Conservation (phyloP, 768 basidiomycete genomes). For the Suillus occidentalis region DNA sequence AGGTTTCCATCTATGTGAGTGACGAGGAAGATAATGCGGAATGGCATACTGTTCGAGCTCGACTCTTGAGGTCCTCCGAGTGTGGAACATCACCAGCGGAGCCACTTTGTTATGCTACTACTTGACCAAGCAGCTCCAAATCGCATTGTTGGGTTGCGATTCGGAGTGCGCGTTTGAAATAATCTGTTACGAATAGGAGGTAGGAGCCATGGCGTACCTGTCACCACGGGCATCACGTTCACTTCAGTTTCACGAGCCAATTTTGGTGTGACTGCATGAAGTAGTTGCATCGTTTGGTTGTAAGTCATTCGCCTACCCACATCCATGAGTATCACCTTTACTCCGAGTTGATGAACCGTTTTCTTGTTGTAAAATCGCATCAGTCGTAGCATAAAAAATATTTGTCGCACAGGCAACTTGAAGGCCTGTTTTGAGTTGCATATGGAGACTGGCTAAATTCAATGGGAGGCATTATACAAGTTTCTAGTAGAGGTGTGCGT, state of each 20-base stretch:
- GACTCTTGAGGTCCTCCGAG: neutral
- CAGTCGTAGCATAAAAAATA: neutral
- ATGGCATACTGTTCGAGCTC: neutral
- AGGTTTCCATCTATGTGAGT: neutral
- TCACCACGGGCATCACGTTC: neutral
- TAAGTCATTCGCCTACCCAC: neutral
- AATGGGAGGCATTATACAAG: neutral
- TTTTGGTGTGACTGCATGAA: neutral
- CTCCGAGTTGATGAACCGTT: too few species aligned
- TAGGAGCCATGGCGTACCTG: neutral
- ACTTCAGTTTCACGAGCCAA: neutral
- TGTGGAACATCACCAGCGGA: neutral
- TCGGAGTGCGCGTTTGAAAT: neutral
- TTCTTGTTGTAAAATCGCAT: neutral
- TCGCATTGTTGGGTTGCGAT: neutral
- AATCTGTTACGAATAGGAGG: neutral
- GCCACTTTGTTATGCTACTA: neutral
- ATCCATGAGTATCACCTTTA: neutral
- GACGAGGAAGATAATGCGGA: neutral
- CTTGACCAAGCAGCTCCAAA: neutral
- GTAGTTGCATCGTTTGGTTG: neutral
- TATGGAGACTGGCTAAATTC: neutral
- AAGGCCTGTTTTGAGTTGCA: neutral
- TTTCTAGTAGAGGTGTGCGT: neutral
- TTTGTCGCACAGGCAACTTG: neutral